phyloP scores from a whole-genome alignment of 2,329 filamentous ascomycete genomes.

The Pseudogymnoascus sp. region DNA sequence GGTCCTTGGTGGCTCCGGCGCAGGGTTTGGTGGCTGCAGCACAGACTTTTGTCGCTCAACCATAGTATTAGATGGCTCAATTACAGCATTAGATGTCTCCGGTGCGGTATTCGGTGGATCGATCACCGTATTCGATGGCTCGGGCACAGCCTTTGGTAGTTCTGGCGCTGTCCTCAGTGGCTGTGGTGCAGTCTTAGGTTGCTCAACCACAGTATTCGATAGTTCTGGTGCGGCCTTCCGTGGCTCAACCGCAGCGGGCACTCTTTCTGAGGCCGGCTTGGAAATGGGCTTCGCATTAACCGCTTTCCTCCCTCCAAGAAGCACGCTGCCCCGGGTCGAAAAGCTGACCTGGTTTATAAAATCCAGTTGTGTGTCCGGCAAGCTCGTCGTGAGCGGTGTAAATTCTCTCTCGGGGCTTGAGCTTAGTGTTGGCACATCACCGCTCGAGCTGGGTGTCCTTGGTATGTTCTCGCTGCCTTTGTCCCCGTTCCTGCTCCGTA shows the following conservation, averaged over 20 bases:
- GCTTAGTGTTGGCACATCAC: background rate
- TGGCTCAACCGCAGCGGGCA: background rate
- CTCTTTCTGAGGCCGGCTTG: background rate
- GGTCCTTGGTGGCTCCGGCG: background rate
- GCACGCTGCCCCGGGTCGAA: slow-evolving; percentile 57
- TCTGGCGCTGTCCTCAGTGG: background rate
- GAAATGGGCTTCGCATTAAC: slow-evolving; percentile 15
- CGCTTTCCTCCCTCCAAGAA: slow-evolving; percentile 46
- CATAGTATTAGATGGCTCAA: background rate
- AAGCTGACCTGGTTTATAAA: slow-evolving; percentile 52
- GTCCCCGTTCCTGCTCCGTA: background rate
- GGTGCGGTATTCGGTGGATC: background rate
- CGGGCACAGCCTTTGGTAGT: background rate
- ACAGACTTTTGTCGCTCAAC: background rate
- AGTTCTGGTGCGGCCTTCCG: background rate
- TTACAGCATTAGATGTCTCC: background rate
- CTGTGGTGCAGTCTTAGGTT: background rate
- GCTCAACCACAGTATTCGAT: background rate
- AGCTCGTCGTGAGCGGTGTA: slow-evolving; percentile 48
- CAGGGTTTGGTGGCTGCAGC: background rate
- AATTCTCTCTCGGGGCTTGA: slow-evolving; percentile 28
- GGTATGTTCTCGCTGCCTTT: background rate
- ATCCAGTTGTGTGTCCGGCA: slow-evolving; percentile 50
- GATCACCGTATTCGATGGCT: background rate
- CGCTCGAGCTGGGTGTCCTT: background rate